phyloP scores from a whole-genome alignment of 768 basidiomycete species.

The Daedaleopsis nitida region DNA sequence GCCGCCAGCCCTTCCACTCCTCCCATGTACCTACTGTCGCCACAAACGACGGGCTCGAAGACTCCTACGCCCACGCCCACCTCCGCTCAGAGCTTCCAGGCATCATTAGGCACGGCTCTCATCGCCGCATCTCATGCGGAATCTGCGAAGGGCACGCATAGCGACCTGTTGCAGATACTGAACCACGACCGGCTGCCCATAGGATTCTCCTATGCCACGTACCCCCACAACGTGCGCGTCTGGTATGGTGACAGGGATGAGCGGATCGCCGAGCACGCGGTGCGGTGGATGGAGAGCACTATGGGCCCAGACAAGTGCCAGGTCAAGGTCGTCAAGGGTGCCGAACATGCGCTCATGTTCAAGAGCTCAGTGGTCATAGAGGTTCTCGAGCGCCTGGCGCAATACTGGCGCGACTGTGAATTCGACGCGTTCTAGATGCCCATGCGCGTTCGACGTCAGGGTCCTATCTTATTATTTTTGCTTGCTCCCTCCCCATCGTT shows the following conservation, averaged over 20 bases:
- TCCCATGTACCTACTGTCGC: conserved; percentile 33
- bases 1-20: conserved; percentile 54
- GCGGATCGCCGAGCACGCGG: conserved; percentile 87
- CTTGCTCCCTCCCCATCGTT: conserved; percentile 9
- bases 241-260: conserved; percentile 97
- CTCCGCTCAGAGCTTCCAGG: conserved; percentile 42
- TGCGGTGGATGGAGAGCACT: conserved; percentile 88
- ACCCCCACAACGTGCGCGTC: conserved; percentile 74
- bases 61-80: conserved; percentile 1
- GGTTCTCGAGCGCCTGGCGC: conserved; percentile 70
- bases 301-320: conserved; percentile 76
- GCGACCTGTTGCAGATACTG: conserved; percentile 89
- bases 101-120: conserved; percentile 83
- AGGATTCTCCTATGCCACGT: conserved; percentile 87
- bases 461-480: conserved; percentile 18
- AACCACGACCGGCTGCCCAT: conserved; percentile 87
- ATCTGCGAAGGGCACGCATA: conserved; percentile 86
- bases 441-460: conserved; percentile 9
- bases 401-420: conserved; percentile 40
- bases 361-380: conserved; percentile 85
- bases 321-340: conserved; percentile 83
- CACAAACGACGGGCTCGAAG: conserved; percentile 41
- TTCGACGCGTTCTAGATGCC: not conserved
- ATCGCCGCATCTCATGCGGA: conserved; percentile 95
- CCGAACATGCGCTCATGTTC: conserved; percentile 94